Evolutionary conservation across 2,329 filamentous ascomycete species (phyloP), one percentile per base, ranked within the genome.

Genomic region (Aspergillus glaucus): DNA sequence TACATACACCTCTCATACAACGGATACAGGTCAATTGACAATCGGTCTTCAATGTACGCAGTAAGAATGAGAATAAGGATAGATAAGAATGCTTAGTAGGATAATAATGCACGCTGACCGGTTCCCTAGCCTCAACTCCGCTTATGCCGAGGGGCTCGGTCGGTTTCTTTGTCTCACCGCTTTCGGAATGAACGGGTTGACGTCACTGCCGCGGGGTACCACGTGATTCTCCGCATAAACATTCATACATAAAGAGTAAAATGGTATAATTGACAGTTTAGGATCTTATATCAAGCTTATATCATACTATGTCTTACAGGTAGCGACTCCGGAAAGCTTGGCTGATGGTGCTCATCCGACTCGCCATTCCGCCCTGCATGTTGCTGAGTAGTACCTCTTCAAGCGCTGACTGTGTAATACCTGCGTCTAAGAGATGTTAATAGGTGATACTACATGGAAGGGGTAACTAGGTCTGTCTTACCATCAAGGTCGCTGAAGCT

Each of bases 401-500:
- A 22, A 85, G 67, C 3, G 82, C 82, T 12, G 79, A 82, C 58
- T 84, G 80, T 45, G 81, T 84, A 19, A 85, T 78, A 52, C 80
- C 82, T 6, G 80, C 75, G 68, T 82, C 80, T 79, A 52, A 12
- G 12, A 21, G 3, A 12, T 44, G n/a, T 22, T 19, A 44, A 21
- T 43, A 7, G 14, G n/a, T 22, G 22, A 22, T 22, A 12, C 19
- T 15, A 8, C 6, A 30, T n/a, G 15, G 14, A 26, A 12, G 17
- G 10, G 10, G 12, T 9, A 24, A 37, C 9, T 8, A 47, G 19
- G 22, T 8, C 12, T 12, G 21, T 51, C 63, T 49, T 66, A 79
- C 80, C 79, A 61, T 85, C 82, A 32, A 85, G 68, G 62, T 85
- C 82, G 55, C 79, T 83, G 57, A 84, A 85, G 48, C 80, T 84